Percentiles rank a stretch among this genome's conserved stretches.
phyloP scores from a whole-genome alignment of 2,329 filamentous ascomycete species.

The Ceratocystis ficicola region DNA sequence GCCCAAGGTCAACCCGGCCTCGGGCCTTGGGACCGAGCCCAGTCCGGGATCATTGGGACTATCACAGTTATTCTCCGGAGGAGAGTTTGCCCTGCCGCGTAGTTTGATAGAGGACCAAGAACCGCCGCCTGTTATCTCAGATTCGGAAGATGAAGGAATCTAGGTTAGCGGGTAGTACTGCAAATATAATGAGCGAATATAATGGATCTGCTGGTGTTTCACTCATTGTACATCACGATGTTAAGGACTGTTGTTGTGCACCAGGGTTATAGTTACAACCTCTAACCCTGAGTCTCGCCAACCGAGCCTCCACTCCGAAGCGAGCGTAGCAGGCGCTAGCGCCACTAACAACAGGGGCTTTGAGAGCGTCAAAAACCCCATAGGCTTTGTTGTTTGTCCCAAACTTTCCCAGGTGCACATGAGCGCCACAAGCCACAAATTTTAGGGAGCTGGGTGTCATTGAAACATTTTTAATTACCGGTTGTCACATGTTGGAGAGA shows the following conservation, averaged over 20 bases:
- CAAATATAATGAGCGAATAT: too few species aligned
- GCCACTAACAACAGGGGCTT: not conserved
- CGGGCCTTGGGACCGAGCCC: slow-evolving; percentile 8
- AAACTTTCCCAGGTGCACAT: too few species aligned
- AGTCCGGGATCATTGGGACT: slow-evolving; percentile 25
- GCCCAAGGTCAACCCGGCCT: not conserved
- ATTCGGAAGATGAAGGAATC: slow-evolving; percentile 29
- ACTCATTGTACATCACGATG: not conserved
- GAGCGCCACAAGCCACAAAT: not conserved
- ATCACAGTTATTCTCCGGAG: slow-evolving; percentile 40
- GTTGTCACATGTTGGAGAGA: slow-evolving; percentile 8
- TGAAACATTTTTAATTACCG: slow-evolving; percentile 11
- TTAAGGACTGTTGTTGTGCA: not conserved
- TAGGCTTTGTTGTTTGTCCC: not conserved
- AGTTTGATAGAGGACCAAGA: slow-evolving; percentile 32
- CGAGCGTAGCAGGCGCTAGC: not conserved
- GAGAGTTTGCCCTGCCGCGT: slow-evolving; percentile 39
- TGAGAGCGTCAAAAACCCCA: not conserved
- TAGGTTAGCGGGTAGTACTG: not conserved
- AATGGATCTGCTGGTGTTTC: too few species aligned
- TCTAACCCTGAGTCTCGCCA: not conserved
- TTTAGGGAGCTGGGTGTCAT: not conserved
- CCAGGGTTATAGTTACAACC: not conserved
- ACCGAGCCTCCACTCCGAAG: not conserved
- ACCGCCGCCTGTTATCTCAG: slow-evolving; percentile 30